Evolutionary conservation across 257 asterid genomes (phyloP).

Genomic region (Solanum microdontum): DNA sequence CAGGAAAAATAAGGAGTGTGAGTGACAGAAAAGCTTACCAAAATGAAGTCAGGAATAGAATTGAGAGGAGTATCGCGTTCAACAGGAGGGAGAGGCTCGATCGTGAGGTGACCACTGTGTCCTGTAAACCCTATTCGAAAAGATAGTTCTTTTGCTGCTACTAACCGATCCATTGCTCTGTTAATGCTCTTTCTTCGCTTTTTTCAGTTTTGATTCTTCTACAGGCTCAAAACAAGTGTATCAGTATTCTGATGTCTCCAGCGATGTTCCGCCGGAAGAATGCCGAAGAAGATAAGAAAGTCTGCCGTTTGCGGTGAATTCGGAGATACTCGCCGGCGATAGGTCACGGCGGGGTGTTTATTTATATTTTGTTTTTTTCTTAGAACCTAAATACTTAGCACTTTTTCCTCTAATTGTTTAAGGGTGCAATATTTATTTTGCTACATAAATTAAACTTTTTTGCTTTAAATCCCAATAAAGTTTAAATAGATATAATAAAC

Average conservation of each 20-base stretch:
- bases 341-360: not conserved
- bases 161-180: slow-evolving; percentile 43
- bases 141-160: slow-evolving; percentile 44
- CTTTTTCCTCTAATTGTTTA: not conserved
- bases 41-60: slow-evolving; percentile 71
- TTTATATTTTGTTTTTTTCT: not conserved
- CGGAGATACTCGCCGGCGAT: not conserved
- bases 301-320: not conserved
- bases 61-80: slow-evolving; percentile 42
- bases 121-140: slow-evolving; percentile 89
- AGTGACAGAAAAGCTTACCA: slow-evolving; percentile 34
- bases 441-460: not conserved
- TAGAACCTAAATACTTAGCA: not conserved
- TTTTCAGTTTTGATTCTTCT: not conserved
- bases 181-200: not conserved
- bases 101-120: slow-evolving; percentile 68
- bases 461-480: not conserved
- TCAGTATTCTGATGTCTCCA: not conserved
- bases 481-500: not conserved
- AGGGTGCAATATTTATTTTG: not conserved
- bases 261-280: not conserved
- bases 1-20: not conserved
- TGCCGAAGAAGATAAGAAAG: not conserved
- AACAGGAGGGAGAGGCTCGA: slow-evolving; percentile 86
- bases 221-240: not conserved